These are phyloP conservation scores for Didymella segeticola DNA, from an alignment of 2,329 filamentous ascomycete species.

Conservation along the genomic window DNA sequence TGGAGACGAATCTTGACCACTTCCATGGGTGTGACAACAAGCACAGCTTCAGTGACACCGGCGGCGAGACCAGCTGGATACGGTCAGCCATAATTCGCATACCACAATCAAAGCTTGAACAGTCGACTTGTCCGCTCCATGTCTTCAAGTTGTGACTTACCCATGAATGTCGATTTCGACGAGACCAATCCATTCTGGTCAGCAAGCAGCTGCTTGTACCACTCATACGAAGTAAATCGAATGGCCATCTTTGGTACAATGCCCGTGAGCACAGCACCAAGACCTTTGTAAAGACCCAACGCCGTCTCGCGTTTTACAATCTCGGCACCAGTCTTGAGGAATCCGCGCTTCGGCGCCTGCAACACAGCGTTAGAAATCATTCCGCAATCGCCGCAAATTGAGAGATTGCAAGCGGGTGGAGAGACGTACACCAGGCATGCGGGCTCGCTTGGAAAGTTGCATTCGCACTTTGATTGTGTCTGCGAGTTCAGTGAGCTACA, in stretches of 20 bases:
- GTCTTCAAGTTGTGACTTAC: constrained; percentile 48
- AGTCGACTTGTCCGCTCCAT: neutral
- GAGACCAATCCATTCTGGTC: constrained; percentile 71
- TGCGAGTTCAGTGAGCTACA: constrained; percentile 47
- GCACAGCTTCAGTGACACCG: constrained; percentile 94
- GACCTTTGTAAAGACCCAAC: constrained; percentile 92
- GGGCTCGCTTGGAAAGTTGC: constrained; percentile 90
- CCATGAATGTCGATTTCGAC: constrained; percentile 74
- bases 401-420: constrained; percentile 7
- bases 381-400: neutral
- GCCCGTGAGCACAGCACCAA: constrained; percentile 94
- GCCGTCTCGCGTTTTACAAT: constrained; percentile 92
- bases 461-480: constrained; percentile 99
- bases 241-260: constrained; percentile 99
- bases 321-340: constrained; percentile 82
- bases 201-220: constrained; percentile 85
- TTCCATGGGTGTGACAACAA: constrained; percentile 98
- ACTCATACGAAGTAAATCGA: constrained; percentile 95
- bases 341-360: constrained; percentile 78
- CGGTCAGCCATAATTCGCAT: constrained; percentile 20
- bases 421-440: constrained; percentile 73
- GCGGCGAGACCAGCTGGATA: constrained; percentile 80
- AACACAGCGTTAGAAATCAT: constrained; percentile 13
- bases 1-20: constrained; percentile 98
- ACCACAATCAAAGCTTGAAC: neutral